Evolutionary conservation across 2,329 filamentous ascomycete species (phyloP).

Genomic region (Macrophomina tecta): DNA sequence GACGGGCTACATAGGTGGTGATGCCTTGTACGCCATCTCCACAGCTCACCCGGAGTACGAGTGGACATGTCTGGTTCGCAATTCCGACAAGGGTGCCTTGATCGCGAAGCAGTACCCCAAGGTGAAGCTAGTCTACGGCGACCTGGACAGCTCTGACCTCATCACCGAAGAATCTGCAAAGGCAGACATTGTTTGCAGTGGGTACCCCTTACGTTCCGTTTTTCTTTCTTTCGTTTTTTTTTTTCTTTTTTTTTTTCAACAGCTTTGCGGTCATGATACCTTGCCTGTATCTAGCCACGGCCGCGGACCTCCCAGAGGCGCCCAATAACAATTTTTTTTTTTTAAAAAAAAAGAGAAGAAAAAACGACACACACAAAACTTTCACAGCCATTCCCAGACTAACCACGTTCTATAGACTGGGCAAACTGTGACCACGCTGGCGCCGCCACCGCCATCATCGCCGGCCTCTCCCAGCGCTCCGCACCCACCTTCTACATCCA

Average conservation of each 20-base stretch:
- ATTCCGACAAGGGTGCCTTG: constrained; percentile 55
- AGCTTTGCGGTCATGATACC: too few relatives aligned
- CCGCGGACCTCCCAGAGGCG: too few relatives aligned
- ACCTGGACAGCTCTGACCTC: constrained; percentile 52
- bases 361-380: neutral
- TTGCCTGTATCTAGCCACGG: too few relatives aligned
- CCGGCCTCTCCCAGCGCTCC: constrained; percentile 55
- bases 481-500: constrained; percentile 57
- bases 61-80: constrained; percentile 57
- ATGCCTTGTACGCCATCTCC: constrained; percentile 52
- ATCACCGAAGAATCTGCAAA: constrained; percentile 53
- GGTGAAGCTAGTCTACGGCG: constrained; percentile 59
- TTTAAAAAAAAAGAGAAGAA: neutral
- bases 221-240: too few relatives aligned
- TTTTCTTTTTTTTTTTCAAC: neutral
- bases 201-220: neutral
- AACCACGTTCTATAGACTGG: constrained; percentile 32
- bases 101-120: constrained; percentile 55
- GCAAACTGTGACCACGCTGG: constrained; percentile 39
- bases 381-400: neutral
- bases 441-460: constrained; percentile 54
- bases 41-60: constrained; percentile 56
- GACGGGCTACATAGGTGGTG: constrained; percentile 44
- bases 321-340: too few relatives aligned
- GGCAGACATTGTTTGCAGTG: constrained; percentile 55